Evolutionary conservation across 177 flowering plant genomes (phyloP), one percentile per base, ranked within the genome.

Genomic region (Vitis hybrid): DNA sequence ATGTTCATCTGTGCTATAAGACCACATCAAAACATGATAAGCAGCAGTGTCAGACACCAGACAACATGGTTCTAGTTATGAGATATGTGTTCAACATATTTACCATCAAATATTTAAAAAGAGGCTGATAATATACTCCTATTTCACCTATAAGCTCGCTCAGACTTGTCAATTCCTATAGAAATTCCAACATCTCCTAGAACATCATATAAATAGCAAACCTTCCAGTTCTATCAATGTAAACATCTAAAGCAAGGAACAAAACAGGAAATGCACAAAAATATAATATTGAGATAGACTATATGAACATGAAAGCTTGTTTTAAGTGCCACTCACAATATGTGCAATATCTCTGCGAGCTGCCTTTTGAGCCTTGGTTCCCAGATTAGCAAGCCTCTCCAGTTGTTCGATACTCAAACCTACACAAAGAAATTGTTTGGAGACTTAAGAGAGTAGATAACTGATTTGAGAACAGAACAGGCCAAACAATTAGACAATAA

Each of bases 321-420:
- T 48, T 19, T 56, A 19, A 17, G 9, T 18, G 71, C 48, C 12
- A 88, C 98, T 85, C 80, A 94, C 97, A 77, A 93, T 82, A 80
- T 89, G 77, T 61, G 94, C 92, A 75, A 95, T 95, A 82, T 95
- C 98, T 83, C 99, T 85, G 52, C 97, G 88, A 82, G 99, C 94
- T 73, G 96, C 90, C 88, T 95, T 95, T 66, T 80, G 89, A 74
- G 79, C 89, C 74, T 70, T 78, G 48, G 76, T 81, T 66, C 99
- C 98, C 63, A 91, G 79, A 13, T 23, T 79, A 51, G 98, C 97
- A 75, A 95, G 85, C 79, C 68, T 83, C 72, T 91, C 90, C 67
- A 95, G 73, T 74, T 95, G 88, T 75, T 88, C 87, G 50, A 1
- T 8, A 67, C 71, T 85, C 66, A 94, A 78, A 76, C 98, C 99